A percentile compares a stretch with the other conserved stretches of the same genome.
These are phyloP conservation scores for Gentiana macrophylla DNA, from an alignment of 257 asterid species.

Conservation along the genomic window DNA sequence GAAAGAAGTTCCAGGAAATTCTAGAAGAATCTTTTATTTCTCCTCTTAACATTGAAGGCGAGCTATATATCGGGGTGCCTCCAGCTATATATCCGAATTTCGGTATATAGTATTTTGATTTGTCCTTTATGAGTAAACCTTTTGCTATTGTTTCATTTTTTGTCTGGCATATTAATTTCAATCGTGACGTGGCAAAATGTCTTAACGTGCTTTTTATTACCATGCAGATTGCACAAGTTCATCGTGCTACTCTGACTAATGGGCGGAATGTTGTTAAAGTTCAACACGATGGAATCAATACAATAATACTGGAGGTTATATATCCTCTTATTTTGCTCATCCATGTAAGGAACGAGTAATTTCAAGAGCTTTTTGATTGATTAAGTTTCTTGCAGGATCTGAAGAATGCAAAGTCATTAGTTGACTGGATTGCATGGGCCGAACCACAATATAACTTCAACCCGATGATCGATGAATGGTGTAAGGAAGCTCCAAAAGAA, in stretches of 20 bases:
- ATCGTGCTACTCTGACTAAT: constrained; percentile 79
- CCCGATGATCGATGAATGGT: constrained; percentile 98
- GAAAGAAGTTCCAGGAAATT: constrained; percentile 74
- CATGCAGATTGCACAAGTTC: constrained; percentile 94
- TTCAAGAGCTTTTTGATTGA: no score
- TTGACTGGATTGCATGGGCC: constrained; percentile 99
- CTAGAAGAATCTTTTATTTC: constrained; percentile 77
- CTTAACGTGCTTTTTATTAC: background rate
- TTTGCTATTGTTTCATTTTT: no score
- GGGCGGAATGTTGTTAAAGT: constrained; percentile 87
- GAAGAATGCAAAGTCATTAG: constrained; percentile 84
- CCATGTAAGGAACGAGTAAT: constrained; percentile 6
- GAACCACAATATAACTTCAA: constrained; percentile 93
- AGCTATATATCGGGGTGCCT: constrained; percentile 92
- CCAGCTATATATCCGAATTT: constrained; percentile 49
- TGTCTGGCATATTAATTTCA: no score
- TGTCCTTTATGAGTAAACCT: no score
- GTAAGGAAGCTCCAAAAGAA: constrained; percentile 98
- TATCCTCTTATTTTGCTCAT: constrained; percentile 5
- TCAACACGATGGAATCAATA: constrained; percentile 88
- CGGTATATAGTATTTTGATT: no score
- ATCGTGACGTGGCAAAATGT: no score
- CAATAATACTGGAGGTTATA: constrained; percentile 72
- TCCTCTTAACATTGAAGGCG: constrained; percentile 77
- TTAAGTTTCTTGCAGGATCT: constrained; percentile 46